These are phyloP conservation scores for Rheum nobile DNA, from an alignment of 148 eudicot genomes.

Conservation along the genomic window DNA sequence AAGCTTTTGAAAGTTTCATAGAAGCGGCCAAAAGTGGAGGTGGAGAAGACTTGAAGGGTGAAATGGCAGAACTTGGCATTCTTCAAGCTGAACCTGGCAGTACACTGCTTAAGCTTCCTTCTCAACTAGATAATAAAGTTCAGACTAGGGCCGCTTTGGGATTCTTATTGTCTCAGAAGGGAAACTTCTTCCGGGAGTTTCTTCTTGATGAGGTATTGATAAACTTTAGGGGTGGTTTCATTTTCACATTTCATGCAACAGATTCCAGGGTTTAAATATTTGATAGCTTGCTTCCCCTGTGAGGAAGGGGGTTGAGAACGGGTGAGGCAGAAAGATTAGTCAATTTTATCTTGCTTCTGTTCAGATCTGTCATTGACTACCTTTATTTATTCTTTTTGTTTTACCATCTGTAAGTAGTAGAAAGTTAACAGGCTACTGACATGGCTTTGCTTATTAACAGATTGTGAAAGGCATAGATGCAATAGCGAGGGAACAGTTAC, in stretches of 20 bases:
- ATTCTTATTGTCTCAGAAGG: constrained; percentile 77
- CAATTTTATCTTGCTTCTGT: background rate
- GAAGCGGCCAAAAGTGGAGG: constrained; percentile 98
- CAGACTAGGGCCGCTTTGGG: constrained; percentile 88
- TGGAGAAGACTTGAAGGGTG: constrained; percentile 67
- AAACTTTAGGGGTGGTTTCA: background rate
- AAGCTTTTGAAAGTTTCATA: constrained; percentile 91
- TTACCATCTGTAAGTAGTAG: background rate
- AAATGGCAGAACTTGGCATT: constrained; percentile 94
- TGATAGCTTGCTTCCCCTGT: background rate
- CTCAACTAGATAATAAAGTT: constrained; percentile 44
- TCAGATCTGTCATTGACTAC: background rate
- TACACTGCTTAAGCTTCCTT: constrained; percentile 26
- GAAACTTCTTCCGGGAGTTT: constrained; percentile 91
- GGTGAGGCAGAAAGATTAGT: background rate
- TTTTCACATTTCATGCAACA: background rate
- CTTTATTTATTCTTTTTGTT: background rate
- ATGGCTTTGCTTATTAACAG: constrained; percentile 31
- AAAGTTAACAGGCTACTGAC: background rate
- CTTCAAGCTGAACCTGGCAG: constrained; percentile 40
- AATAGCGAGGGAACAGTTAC: constrained; percentile 79
- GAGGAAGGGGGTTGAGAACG: background rate
- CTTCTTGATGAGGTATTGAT: constrained; percentile 82
- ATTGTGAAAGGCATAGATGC: constrained; percentile 98
- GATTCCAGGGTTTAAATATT: background rate